Evolutionary conservation across 352 stramenopile species (phyloP), one percentile per base, ranked within the genome.

Genomic region (Phytopythium litorale): DNA sequence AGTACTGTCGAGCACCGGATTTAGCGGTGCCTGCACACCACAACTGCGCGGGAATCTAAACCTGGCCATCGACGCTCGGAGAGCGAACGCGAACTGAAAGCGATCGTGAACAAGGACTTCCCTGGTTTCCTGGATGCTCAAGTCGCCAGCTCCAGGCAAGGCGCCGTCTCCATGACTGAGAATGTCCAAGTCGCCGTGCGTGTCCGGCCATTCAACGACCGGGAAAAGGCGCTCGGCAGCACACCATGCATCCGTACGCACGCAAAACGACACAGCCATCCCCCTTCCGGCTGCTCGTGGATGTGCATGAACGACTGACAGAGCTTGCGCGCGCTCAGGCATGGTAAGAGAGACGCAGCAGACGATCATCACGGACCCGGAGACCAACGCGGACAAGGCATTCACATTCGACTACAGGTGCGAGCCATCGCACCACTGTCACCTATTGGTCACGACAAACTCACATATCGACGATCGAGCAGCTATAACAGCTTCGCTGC

Each of bases 371-470:
- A 92, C 78, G 1, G 83, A 94, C 58, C 86, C 84, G 0, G 82
- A 94, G 48, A 91, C 79, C 30, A 84, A 79, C 58, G 38, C 66
- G 2, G 84, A 94, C 35, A 93, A 94, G 58, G 70, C 65, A 0
- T 96, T 94, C 56, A 96, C 88, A 6, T 97, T 96, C 66, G 88
- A 97, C 52, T 97, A 90, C 73, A 94, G 81, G 79, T 87, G 33
- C 11, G 12, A 37, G 33, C 18, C 46, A 18, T 15, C 35, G 23
- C 23, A 43, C 37, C n/a, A 28, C 43, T 50, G 43, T n/a, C 8
- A 3, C 1, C 8, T 1, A 28, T 50, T 8, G 43, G 18, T 23
- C 43, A 23, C 18, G 16, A 23, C 21, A n/a, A 16, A 50, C 43
- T 50, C 7, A 50, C n/a, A 19, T 16, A 23, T 7, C 40, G 16